These are phyloP conservation scores for Cyberlindnera americana DNA, from an alignment of 805 yeast species.

Conservation along the genomic window DNA sequence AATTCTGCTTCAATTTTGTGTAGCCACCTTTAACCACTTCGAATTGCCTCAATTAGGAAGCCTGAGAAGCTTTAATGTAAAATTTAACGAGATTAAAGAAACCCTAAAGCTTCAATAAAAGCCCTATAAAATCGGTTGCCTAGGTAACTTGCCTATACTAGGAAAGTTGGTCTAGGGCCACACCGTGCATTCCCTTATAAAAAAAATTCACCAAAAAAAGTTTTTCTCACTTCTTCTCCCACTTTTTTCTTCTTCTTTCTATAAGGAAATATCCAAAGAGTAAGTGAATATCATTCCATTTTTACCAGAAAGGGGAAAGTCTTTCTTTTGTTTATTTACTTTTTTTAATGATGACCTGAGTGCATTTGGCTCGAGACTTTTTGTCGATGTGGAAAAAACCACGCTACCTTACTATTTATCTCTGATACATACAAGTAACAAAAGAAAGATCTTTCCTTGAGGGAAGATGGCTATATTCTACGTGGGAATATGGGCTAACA, in stretches of 20 bases:
- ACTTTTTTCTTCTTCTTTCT: background rate
- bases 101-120: too few species aligned
- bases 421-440: slow-evolving; percentile 40
- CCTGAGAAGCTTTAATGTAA: too few species aligned
- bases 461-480: background rate
- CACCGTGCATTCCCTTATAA: too few species aligned
- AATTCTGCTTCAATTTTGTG: too few species aligned
- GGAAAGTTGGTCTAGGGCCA: too few species aligned
- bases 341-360: slow-evolving; percentile 44
- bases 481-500: slow-evolving; percentile 8
- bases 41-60: too few species aligned
- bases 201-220: background rate
- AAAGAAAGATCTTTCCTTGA: too few species aligned
- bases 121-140: too few species aligned
- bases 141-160: too few species aligned
- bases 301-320: background rate
- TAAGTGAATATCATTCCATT: background rate
- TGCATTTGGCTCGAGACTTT: slow-evolving; percentile 99
- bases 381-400: slow-evolving; percentile 97
- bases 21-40: too few species aligned
- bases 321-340: background rate
- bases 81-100: too few species aligned
- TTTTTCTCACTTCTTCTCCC: too few species aligned
- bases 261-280: slow-evolving; percentile 2
- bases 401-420: slow-evolving; percentile 86